Evolutionary conservation across 2,329 filamentous ascomycete genomes (phyloP), one percentile per base, ranked within the genome.

Genomic region (Alternaria brassicae): DNA sequence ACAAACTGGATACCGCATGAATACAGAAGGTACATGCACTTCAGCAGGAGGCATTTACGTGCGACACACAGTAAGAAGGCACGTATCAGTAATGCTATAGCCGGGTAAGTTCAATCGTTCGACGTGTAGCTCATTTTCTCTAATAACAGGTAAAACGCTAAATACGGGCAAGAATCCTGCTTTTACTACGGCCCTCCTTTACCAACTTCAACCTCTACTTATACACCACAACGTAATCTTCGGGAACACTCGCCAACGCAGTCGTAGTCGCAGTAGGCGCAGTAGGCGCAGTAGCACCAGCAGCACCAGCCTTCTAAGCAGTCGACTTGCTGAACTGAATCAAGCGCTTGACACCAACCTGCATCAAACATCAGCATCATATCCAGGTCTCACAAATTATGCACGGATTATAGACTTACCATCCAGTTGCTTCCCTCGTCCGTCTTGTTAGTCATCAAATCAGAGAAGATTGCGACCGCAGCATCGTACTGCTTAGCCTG

Each of bases 351-450:
- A 78, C 73, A 62, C 75, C 75, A 62, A 77, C 70, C 75, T 77
- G 10, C 3, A 8, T 39, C 13, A 36, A 7, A 17, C 12, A n/a
- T 66, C 61, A 67, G 58, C 44, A 50, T 51, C n/a, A 49, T 44
- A 5, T 44, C 41, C 6, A 19, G 13, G 9, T 6, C 19, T 5
- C 32, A n/a, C 32, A 36, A n/a, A 5, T 59, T 10, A 15, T 44
- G 21, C 34, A 37, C n/a, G 8, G n/a, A 19, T 60, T n/a, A 25
- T 19, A 7, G 39, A 79, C 81, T 79, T 66, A 83, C 82, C 79
- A 84, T 81, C 82, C 82, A 84, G 64, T 82, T 79, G 53, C 78
- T 80, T 8, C 81, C 82, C 69, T 83, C 81, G 58, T 82, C 80
- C 23, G 76, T 77, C 74, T 82, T 82, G 58, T 75, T 78, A 52